A percentile compares a stretch with the other conserved stretches of the same genome.
Conservation (phyloP, 371 early-diverging fungal species). For the Mucor plumbeus region DNA sequence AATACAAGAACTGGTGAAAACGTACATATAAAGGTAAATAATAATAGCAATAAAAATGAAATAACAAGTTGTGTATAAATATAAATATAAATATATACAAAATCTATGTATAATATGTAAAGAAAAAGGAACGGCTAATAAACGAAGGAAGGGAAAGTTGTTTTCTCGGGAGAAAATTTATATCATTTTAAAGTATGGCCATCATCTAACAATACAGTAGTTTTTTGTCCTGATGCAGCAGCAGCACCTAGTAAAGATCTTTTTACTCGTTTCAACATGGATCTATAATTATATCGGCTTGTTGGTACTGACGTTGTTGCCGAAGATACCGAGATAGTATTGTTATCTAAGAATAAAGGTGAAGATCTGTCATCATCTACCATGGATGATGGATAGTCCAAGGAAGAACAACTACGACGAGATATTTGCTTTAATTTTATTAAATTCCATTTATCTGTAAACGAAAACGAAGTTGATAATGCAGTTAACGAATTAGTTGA, state of each 20-base stretch:
- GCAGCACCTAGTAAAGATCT: slow-evolving; percentile 9
- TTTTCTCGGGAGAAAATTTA: neutral
- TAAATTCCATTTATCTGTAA: slow-evolving; percentile 22
- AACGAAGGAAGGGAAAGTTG: neutral
- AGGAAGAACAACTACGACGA: slow-evolving; percentile 25
- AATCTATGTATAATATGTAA: slow-evolving; percentile 7
- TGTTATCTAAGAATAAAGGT: slow-evolving; percentile 5
- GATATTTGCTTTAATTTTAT: slow-evolving; percentile 25
- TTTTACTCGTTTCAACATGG: slow-evolving; percentile 28
- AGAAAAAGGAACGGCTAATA: neutral
- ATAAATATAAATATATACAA: neutral
- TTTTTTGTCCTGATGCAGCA: neutral
- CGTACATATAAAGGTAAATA: neutral
- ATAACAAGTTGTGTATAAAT: neutral
- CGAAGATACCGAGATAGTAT: slow-evolving; percentile 15
- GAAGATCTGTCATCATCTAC: slow-evolving; percentile 3
- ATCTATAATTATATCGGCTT: slow-evolving; percentile 22
- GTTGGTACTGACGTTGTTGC: slow-evolving; percentile 14
- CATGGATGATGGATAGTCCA: slow-evolving; percentile 7
- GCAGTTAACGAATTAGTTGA: slow-evolving; percentile 8
- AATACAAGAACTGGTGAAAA: neutral
- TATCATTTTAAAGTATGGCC: neutral
- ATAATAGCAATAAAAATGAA: too few species aligned
- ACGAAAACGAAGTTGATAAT: slow-evolving; percentile 17
- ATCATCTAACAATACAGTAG: neutral